phyloP scores from a whole-genome alignment of 768 basidiomycete species.

The Suillus alpinus region DNA sequence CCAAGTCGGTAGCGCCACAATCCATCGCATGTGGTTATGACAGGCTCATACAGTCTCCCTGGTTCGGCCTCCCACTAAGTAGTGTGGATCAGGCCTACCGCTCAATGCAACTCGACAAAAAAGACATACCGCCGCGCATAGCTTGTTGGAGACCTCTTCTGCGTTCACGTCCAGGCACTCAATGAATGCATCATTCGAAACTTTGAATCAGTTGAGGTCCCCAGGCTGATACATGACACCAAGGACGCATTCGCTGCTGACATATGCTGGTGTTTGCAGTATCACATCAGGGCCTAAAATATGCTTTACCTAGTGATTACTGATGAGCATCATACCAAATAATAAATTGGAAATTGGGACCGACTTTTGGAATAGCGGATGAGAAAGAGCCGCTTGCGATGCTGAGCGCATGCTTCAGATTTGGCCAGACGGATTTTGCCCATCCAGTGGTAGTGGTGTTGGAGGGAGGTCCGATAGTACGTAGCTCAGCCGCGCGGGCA shows the following conservation, averaged over 20 bases:
- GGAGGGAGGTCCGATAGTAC: conserved; percentile 11
- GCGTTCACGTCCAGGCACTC: conserved; percentile 18
- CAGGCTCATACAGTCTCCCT: conserved; percentile 17
- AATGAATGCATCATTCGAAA: conserved; percentile 8
- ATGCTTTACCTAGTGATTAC: conserved; percentile 10
- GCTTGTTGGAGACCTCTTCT: conserved; percentile 11
- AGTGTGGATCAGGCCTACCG: conserved; percentile 3
- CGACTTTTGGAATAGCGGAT: conserved; percentile 13
- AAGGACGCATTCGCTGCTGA: conserved; percentile 10
- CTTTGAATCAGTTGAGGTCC: conserved; percentile 13
- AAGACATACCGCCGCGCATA: conserved; percentile 16
- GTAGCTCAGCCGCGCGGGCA: conserved; percentile 16
- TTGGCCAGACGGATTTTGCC: conserved; percentile 17
- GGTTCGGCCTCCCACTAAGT: conserved; percentile 14
- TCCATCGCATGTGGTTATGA: conserved; percentile 18
- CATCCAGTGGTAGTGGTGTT: conserved; percentile 10
- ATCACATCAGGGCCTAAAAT: conserved; percentile 15
- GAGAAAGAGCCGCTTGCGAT: conserved; percentile 18
- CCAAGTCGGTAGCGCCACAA: conserved; percentile 25
- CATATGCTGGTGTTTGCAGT: conserved; percentile 10
- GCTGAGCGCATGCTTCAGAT: conserved; percentile 15
- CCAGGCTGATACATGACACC: neutral
- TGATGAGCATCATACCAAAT: neutral
- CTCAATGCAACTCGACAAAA: neutral
- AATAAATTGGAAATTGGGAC: neutral